These are phyloP conservation scores for Euphorbia neoarborescens DNA, from an alignment of 441 rosid species.

Conservation along the genomic window DNA sequence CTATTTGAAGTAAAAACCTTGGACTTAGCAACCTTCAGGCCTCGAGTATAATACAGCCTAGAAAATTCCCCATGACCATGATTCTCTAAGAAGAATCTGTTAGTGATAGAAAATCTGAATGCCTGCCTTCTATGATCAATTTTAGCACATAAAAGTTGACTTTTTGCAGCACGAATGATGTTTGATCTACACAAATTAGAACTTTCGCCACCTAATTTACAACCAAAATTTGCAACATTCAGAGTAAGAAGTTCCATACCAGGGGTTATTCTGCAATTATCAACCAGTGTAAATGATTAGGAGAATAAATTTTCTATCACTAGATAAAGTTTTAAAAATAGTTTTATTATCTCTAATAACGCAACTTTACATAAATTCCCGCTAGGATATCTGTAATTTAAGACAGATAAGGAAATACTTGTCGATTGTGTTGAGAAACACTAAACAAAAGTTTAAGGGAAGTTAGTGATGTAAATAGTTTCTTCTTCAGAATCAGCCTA, in stretches of 20 bases:
- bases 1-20: slow-evolving; percentile 39
- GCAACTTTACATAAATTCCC: background rate
- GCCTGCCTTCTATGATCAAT: slow-evolving; percentile 25
- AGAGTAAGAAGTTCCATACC: slow-evolving; percentile 44
- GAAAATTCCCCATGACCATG: slow-evolving; percentile 16
- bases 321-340: too few relatives aligned
- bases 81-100: slow-evolving; percentile 19
- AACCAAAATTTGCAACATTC: slow-evolving; percentile 22
- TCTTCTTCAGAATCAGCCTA: background rate
- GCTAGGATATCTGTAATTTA: too few relatives aligned
- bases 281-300: slow-evolving; percentile 10
- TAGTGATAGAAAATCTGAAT: slow-evolving; percentile 16
- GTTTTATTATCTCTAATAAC: too few relatives aligned
- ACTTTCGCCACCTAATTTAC: slow-evolving; percentile 23
- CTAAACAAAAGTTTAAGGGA: background rate
- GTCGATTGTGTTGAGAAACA: too few relatives aligned
- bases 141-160: slow-evolving; percentile 19
- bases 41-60: slow-evolving; percentile 18
- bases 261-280: slow-evolving; percentile 24
- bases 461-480: background rate
- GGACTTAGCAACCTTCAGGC: slow-evolving; percentile 19
- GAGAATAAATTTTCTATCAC: background rate
- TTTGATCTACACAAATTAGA: slow-evolving; percentile 21
- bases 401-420: too few relatives aligned
- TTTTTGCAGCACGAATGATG: slow-evolving; percentile 21